Conservation (phyloP, 2,329 filamentous ascomycete species). For the Pleomassaria siparia region DNA sequence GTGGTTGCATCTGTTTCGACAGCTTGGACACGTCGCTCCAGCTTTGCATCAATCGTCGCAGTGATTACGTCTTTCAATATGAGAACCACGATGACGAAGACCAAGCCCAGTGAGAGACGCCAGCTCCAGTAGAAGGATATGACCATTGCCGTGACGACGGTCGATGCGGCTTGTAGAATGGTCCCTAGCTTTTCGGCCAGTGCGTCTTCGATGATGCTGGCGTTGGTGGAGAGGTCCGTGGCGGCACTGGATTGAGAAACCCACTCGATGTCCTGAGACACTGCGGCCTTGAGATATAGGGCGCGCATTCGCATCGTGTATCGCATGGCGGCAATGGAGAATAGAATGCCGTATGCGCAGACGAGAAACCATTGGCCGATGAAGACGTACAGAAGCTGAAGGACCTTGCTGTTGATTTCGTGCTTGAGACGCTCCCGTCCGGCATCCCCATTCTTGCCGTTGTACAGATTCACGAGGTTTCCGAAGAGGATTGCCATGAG, state of each 20-base stretch:
- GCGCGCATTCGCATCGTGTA: constrained; percentile 2
- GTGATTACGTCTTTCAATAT: background rate
- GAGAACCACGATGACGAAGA: constrained; percentile 60
- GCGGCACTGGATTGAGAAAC: constrained; percentile 6
- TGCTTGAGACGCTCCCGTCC: background rate
- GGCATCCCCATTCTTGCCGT: constrained; percentile 8
- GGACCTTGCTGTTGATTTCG: constrained; percentile 8
- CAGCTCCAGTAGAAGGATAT: constrained; percentile 88
- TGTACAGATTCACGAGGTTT: constrained; percentile 31
- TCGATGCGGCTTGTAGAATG: constrained; percentile 9
- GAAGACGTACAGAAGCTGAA: constrained; percentile 12
- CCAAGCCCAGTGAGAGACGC: constrained; percentile 82
- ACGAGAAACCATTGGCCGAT: constrained; percentile 10
- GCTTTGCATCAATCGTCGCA: constrained; percentile 62
- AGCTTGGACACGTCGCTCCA: constrained; percentile 54
- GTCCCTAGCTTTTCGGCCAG: constrained; percentile 12
- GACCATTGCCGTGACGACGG: constrained; percentile 68
- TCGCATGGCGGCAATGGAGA: background rate
- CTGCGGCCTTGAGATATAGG: background rate
- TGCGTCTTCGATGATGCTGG: constrained; percentile 8
- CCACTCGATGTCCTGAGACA: constrained; percentile 7
- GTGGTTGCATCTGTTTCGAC: constrained; percentile 2
- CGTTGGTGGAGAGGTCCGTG: constrained; percentile 8
- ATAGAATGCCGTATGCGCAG: background rate
- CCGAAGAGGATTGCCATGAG: constrained; percentile 30